Percentiles rank a stretch among this genome's conserved stretches.
These are phyloP conservation scores for Rhizophagus prolifer DNA, from an alignment of 192 early-diverging fungal species.

Conservation along the genomic window DNA sequence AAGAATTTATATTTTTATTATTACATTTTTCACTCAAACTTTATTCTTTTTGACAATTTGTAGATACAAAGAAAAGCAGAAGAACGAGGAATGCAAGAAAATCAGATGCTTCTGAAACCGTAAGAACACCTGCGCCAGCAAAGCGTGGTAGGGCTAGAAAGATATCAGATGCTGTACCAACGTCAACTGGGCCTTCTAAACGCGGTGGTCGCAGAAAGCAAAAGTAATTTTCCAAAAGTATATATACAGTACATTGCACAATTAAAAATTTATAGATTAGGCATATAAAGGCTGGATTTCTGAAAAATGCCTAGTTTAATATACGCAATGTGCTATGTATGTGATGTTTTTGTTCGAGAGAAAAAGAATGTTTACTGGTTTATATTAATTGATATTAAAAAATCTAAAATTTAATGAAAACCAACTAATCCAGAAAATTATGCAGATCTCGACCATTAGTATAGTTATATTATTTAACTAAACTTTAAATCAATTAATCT, in stretches of 20 bases:
- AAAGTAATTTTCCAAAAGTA: not conserved
- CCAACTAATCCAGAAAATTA: too few species aligned
- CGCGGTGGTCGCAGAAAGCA: slow-evolving; percentile 3
- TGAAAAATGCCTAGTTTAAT: too few species aligned
- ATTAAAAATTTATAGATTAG: too few species aligned
- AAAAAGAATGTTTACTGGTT: too few species aligned
- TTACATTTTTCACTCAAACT: not conserved
- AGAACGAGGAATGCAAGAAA: not conserved
- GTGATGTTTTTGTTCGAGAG: too few species aligned
- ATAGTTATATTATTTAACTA: too few species aligned
- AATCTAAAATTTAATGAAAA: too few species aligned
- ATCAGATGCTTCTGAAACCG: not conserved
- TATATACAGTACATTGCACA: not conserved
- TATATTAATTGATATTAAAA: too few species aligned
- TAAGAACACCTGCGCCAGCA: not conserved
- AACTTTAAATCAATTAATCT: too few species aligned
- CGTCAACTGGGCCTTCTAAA: not conserved
- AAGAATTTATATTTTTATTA: not conserved
- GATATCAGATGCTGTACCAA: not conserved
- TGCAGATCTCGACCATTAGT: too few species aligned
- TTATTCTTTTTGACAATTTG: not conserved
- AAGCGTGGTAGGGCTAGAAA: slow-evolving; percentile 14
- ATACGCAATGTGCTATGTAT: too few species aligned
- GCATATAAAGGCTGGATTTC: too few species aligned
- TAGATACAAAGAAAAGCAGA: slow-evolving; percentile 1